These are phyloP conservation scores for Plasmodium gaboni DNA, from an alignment of 169 alveolate species.

Conservation along the genomic window DNA sequence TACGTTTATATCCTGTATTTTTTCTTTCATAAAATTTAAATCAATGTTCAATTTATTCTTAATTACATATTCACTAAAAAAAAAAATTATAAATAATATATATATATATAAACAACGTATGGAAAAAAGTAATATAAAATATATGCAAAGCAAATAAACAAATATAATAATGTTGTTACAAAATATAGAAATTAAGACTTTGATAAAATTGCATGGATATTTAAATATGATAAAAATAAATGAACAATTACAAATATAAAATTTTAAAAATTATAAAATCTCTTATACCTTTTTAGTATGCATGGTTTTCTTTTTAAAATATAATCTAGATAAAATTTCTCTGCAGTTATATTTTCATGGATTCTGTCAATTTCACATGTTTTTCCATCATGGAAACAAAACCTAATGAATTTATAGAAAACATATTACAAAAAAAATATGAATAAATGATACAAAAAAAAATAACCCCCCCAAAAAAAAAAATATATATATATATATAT, in stretches of 20 bases:
- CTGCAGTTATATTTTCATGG: conserved; percentile 60
- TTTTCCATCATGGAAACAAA: conserved; percentile 70
- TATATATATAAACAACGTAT: background rate
- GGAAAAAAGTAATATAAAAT: background rate
- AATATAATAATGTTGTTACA: too few relatives aligned
- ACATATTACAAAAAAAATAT: too few relatives aligned
- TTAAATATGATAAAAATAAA: too few relatives aligned
- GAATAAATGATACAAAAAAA: background rate
- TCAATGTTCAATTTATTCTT: conserved; percentile 40
- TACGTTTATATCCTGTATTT: conserved; percentile 51
- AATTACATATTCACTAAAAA: conserved; percentile 63
- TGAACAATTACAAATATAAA: too few relatives aligned
- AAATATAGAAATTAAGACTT: background rate
- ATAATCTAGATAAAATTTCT: conserved; percentile 54
- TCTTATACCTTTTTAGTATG: conserved; percentile 43
- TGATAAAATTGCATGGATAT: background rate
- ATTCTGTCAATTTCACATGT: conserved; percentile 49
- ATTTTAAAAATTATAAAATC: background rate
- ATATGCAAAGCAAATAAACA: background rate
- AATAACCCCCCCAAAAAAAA: too few relatives aligned
- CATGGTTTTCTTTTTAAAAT: conserved; percentile 75
- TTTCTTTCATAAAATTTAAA: conserved; percentile 61
- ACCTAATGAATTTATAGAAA: conserved; percentile 19
- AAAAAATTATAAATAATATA: background rate
- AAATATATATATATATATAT: too few relatives aligned